Percentiles rank a stretch among this genome's conserved stretches.
Conservation (phyloP, 2,329 filamentous ascomycete species). For the Penicillium sp. region DNA sequence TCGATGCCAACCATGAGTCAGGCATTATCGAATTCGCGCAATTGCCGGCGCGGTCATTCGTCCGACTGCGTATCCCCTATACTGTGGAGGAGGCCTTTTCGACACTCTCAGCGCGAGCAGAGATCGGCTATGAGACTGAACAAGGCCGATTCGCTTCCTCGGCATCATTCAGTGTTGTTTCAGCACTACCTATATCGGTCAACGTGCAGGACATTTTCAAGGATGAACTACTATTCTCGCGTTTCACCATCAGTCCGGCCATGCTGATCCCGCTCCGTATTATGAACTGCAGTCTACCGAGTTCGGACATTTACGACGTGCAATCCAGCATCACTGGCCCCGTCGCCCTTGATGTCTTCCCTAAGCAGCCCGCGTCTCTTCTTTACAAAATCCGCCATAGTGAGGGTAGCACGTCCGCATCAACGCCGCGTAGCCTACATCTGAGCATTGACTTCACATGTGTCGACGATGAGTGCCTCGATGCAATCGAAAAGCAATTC, state of each 20-base stretch:
- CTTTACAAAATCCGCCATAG: conserved; percentile 61
- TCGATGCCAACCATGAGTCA: conserved; percentile 38
- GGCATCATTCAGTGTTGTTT: conserved; percentile 55
- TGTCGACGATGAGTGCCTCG: conserved; percentile 62
- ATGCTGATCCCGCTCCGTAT: conserved; percentile 66
- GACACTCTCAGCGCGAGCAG: conserved; percentile 64
- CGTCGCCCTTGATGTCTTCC: conserved; percentile 57
- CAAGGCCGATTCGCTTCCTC: conserved; percentile 58
- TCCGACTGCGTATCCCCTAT: conserved; percentile 61
- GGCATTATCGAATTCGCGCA: conserved; percentile 40
- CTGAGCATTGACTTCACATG: conserved; percentile 68
- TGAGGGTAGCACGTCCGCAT: conserved; percentile 11
- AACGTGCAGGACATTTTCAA: conserved; percentile 97
- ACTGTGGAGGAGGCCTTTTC: conserved; percentile 68
- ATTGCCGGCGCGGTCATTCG: conserved; percentile 25
- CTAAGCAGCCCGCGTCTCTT: conserved; percentile 70
- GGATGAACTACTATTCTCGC: conserved; percentile 68
- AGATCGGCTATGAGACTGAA: conserved; percentile 63
- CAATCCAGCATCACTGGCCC: conserved; percentile 41
- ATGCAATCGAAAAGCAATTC: conserved; percentile 42
- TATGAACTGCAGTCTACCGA: conserved; percentile 59
- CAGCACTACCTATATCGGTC: conserved; percentile 75
- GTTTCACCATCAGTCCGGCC: conserved; percentile 81
- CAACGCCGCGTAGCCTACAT: conserved; percentile 34
- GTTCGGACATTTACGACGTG: conserved; percentile 56